A percentile compares a stretch with the other conserved stretches of the same genome.
Conservation (phyloP, 257 asterid species). For the Rubia yunnanensis region DNA sequence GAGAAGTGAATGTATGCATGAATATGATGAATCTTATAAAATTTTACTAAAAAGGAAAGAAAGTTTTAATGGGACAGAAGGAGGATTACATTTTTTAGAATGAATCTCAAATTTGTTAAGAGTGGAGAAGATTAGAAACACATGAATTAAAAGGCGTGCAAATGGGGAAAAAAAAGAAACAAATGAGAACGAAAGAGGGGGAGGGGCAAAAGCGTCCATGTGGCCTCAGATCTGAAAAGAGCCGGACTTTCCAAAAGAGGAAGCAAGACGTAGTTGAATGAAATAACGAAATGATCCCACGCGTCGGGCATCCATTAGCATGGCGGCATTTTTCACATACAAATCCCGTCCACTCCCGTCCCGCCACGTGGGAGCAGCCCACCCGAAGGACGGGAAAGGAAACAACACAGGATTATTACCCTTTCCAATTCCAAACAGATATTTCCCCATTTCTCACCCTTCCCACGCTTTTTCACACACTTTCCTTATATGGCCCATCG, state of each 20-base stretch:
- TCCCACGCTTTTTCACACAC: slow-evolving; percentile 15
- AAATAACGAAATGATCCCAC: not conserved
- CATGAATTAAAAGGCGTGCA: too few relatives aligned
- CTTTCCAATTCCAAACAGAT: not conserved
- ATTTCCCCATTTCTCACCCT: not conserved
- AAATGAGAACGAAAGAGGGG: not conserved
- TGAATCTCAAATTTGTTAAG: too few relatives aligned
- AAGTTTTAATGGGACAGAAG: too few relatives aligned
- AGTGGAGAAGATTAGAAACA: too few relatives aligned
- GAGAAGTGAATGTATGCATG: too few relatives aligned
- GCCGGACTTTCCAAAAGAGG: slow-evolving; percentile 20
- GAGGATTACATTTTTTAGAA: too few relatives aligned
- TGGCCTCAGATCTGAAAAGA: slow-evolving; percentile 9
- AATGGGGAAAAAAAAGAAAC: not conserved
- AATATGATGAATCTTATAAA: too few relatives aligned
- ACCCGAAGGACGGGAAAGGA: not conserved
- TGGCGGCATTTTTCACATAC: slow-evolving; percentile 16
- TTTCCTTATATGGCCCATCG: slow-evolving; percentile 29
- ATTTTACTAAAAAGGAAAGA: too few relatives aligned
- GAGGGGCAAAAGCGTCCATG: slow-evolving; percentile 25
- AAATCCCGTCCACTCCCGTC: not conserved
- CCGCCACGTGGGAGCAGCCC: slow-evolving; percentile 10
- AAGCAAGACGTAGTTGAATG: slow-evolving; percentile 4
- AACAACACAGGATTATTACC: not conserved
- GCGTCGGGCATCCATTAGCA: slow-evolving; percentile 28